These are phyloP conservation scores for Leccinum longicurvipes DNA, from an alignment of 768 basidiomycete genomes.

Conservation along the genomic window DNA sequence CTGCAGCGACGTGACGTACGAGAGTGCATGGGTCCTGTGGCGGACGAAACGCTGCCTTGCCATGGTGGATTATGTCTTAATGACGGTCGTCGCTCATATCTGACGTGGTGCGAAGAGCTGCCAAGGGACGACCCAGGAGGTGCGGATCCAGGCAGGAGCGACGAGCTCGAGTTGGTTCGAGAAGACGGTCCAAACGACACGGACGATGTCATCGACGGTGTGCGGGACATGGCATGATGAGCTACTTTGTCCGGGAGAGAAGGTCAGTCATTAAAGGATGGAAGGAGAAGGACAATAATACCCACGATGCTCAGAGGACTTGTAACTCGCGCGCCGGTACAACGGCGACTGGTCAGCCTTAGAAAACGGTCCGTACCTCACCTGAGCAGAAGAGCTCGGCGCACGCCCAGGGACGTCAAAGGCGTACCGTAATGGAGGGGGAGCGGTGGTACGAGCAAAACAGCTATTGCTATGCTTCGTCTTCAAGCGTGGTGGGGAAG, in stretches of 20 bases:
- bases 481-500: constrained; percentile 35
- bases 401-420: constrained; percentile 30
- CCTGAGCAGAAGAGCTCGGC: constrained; percentile 28
- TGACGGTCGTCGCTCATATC: constrained; percentile 43
- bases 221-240: constrained; percentile 30
- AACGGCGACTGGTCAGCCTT: constrained; percentile 35
- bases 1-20: constrained; percentile 33
- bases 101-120: constrained; percentile 38
- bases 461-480: constrained; percentile 41
- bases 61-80: constrained; percentile 47
- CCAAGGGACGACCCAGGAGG: constrained; percentile 37
- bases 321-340: constrained; percentile 43
- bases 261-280: not conserved
- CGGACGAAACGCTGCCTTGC: constrained; percentile 40
- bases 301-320: constrained; percentile 44
- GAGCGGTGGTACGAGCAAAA: constrained; percentile 34
- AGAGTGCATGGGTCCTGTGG: constrained; percentile 37
- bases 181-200: constrained; percentile 40
- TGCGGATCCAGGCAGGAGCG: constrained; percentile 40
- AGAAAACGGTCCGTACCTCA: constrained; percentile 31
- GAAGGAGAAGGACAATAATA: constrained; percentile 11
- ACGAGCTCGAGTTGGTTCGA: constrained; percentile 51
- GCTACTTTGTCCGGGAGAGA: constrained; percentile 16
- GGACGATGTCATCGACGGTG: constrained; percentile 31
- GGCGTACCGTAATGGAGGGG: constrained; percentile 42